Base-by-base conservation (phyloP, 1,284 basidiomycete genomes). In the Bjerkandera adusta region DNA sequence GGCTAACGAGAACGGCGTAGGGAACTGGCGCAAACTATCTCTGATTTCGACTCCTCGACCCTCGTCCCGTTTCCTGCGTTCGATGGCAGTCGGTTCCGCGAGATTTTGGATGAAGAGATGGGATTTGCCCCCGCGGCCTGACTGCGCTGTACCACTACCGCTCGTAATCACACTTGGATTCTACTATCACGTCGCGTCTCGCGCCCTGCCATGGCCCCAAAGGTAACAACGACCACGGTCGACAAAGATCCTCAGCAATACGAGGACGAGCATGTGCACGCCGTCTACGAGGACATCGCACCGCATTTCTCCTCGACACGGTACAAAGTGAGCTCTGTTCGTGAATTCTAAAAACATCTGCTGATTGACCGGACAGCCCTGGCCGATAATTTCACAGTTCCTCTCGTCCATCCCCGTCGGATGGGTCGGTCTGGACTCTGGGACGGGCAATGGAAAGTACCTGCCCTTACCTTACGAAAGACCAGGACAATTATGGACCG, bases 381-480 rank as follows among this genome's bases (percentile, higher is more conserved):
- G 96, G 96, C 96, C 96, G 0, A 81, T 98, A 50, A 91, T 98
- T 38, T 77, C 86, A 8, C 64, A 70, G 15, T 99, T 98, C 63
- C 75, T 99, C 29, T 72, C 76, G 4, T 77, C 76, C 13, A 64
- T 98, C 1, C 83, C 90, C 3, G 67, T 81, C 6, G 87, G 92
- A 18, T 89, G 82, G 63, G 68, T 98, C 18, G 96, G 97, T 4
- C 78, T 97, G 12, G 97, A 99, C 66, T 85, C 92, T 10, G 97
- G 97, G 6, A 95, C 93, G 15, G 97, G 97, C 0, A 99, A 99
- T 57, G 97, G 97, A 36, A 98, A 98, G 75, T 98, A 98, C 65
- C 78, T 99, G 1, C 82, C 85, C 2, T 68, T 89, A 16, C 83
- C 77, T 6, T 55, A 59, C 4, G 77, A 85, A 45, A 73, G 78